phyloP scores from a whole-genome alignment of 2,329 filamentous ascomycete genomes.

The Colletotrichum viniferum region DNA sequence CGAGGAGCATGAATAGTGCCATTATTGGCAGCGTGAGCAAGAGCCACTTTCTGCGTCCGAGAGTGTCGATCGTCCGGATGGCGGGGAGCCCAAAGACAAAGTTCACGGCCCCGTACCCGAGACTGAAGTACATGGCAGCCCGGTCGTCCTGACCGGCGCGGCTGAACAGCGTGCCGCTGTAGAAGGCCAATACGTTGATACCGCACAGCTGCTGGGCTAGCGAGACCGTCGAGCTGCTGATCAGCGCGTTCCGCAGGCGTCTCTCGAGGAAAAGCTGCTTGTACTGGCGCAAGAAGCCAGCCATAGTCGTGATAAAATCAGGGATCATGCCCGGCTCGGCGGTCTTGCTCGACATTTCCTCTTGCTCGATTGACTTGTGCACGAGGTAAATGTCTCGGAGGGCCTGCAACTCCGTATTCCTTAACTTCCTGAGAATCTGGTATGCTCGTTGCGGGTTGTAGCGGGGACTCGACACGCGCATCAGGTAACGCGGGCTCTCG shows the following conservation, averaged over 20 bases:
- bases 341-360: conserved; percentile 4
- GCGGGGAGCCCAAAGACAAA: conserved; percentile 46
- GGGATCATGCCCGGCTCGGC: not conserved
- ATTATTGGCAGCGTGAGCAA: conserved; percentile 47
- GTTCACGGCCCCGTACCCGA: conserved; percentile 43
- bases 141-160: conserved; percentile 21
- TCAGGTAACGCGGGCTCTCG: conserved; percentile 44
- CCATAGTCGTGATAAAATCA: conserved; percentile 20
- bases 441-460: conserved; percentile 38
- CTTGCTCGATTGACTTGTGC: conserved; percentile 34
- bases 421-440: conserved; percentile 34
- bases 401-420: conserved; percentile 46
- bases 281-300: conserved; percentile 32
- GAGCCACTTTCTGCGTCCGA: conserved; percentile 48
- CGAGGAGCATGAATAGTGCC: conserved; percentile 44
- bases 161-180: conserved; percentile 36
- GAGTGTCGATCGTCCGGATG: conserved; percentile 41
- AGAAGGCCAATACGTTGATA: conserved; percentile 48
- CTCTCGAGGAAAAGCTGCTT: conserved; percentile 30
- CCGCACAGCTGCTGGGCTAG: conserved; percentile 37
- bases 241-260: conserved; percentile 34
- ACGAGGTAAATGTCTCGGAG: conserved; percentile 45
- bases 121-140: conserved; percentile 34
- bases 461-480: conserved; percentile 37
- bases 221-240: conserved; percentile 35